Base-by-base conservation (phyloP, 345 rosid genomes). In the Lenwebbia sp. region DNA sequence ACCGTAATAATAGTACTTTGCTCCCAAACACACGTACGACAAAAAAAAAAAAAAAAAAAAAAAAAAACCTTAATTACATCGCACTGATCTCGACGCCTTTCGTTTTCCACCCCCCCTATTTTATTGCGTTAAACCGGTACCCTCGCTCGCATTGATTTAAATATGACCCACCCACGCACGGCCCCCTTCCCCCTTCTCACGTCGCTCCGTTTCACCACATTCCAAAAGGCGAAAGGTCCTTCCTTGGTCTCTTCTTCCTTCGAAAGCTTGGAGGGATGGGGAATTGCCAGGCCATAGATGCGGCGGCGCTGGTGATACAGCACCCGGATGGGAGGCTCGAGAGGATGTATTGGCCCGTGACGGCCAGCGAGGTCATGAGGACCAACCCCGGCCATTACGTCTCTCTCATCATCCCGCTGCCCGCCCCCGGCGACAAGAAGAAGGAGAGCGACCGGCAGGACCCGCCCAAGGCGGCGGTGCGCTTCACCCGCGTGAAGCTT, bases 261-360 rank as follows among this genome's bases (percentile, higher is more conserved):
- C 13, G 25, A 37, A 37, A 37, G 47, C 78, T 70, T 54, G 78
- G 7, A 40, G 44, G 40, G 37, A 97, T 96, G 99, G 99, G 99
- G 41, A 97, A 97, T 51, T 97, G 99, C 85, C 99, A 97, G 78
- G 98, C 99, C 83, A 92, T 97, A 41, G 99, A 97, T 81, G 99
- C 99, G 3, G 99, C 99, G 3, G 99, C 97, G 37, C 87, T 97
- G 78, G 99, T 94, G n/a, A 90, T 97, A 87, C 99, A 97, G 89
- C 99, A 97, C 87, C 99, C 99, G 10, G 82, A 87, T 62, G 99
- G 99, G 26, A 95, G 90, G 84, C 87, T 96, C 41, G 99, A 97
- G 87, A 94, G 98, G 91, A 60, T 94, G 49, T 95, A 96, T 70
- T 91, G 98, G 94, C 90, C 95, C 26, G 87, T 95, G 17, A 82